phyloP scores from a whole-genome alignment of 2,329 filamentous ascomycete species.

The Talaromyces sp. region DNA sequence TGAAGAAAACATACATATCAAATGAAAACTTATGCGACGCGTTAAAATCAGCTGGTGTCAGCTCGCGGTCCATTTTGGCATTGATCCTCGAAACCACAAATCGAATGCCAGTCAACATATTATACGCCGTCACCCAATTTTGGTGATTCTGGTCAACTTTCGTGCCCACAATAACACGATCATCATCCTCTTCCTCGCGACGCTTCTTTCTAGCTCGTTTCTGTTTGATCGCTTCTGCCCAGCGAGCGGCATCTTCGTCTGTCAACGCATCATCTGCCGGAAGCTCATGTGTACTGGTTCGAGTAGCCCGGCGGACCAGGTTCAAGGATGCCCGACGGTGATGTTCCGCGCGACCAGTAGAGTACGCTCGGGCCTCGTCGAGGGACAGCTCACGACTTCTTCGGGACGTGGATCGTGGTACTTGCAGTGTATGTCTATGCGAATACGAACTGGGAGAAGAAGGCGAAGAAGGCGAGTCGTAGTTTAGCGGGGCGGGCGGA shows the following conservation, averaged over 20 bases:
- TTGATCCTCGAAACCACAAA: conserved; percentile 95
- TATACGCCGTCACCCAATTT: conserved; percentile 97
- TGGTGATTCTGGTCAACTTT: conserved; percentile 97
- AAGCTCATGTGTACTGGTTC: conserved; percentile 78
- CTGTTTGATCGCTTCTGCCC: conserved; percentile 88
- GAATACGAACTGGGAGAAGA: conserved; percentile 55
- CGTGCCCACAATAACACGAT: conserved; percentile 83
- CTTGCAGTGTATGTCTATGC: conserved; percentile 83
- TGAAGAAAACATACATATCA: conserved; percentile 67
- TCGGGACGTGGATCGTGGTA: conserved; percentile 63
- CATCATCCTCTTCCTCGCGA: conserved; percentile 86
- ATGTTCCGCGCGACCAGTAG: conserved; percentile 67
- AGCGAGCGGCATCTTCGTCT: conserved; percentile 85
- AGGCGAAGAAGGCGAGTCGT: conserved; percentile 46
- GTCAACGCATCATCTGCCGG: conserved; percentile 76
- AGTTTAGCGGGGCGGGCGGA: conserved; percentile 51
- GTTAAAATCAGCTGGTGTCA: conserved; percentile 88
- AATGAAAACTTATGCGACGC: conserved; percentile 97
- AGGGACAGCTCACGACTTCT: conserved; percentile 61
- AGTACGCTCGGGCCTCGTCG: conserved; percentile 57
- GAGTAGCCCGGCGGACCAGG: conserved; percentile 71
- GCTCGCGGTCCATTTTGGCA: conserved; percentile 85
- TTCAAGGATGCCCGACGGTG: conserved; percentile 76
- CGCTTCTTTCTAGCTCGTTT: conserved; percentile 82
- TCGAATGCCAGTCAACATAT: conserved; percentile 98